Percentiles rank a stretch among this genome's conserved stretches.
These are phyloP conservation scores for Colletotrichum orchidophilum DNA, from an alignment of 2,329 filamentous ascomycete species.

Conservation along the genomic window DNA sequence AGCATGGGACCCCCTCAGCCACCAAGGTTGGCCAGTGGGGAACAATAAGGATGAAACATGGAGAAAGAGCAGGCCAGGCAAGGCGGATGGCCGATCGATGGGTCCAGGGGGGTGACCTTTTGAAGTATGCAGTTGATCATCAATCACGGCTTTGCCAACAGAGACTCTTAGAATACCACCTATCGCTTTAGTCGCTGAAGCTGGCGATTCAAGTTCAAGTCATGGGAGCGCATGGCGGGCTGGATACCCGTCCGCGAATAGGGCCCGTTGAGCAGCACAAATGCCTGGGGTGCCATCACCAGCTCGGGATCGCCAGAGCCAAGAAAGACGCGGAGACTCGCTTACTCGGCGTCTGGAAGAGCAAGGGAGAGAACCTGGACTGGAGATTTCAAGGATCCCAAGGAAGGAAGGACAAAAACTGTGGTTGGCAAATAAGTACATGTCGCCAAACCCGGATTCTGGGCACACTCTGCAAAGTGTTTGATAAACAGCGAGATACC, in stretches of 20 bases:
- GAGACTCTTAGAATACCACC: neutral
- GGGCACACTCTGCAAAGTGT: conserved; percentile 10
- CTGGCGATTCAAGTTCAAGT: neutral
- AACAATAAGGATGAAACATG: conserved; percentile 26
- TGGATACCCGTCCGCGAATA: neutral
- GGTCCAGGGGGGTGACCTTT: conserved; percentile 6
- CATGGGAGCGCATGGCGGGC: neutral
- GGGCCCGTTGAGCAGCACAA: neutral
- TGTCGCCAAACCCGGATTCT: neutral
- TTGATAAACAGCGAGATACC: conserved; percentile 8
- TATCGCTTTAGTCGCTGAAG: neutral
- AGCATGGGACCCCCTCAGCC: neutral
- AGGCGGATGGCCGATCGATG: conserved; percentile 17
- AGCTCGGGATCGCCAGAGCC: conserved; percentile 3
- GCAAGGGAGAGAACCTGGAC: neutral
- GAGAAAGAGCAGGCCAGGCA: conserved; percentile 2
- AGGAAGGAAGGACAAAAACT: neutral
- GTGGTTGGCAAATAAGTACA: neutral
- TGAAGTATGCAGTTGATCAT: neutral
- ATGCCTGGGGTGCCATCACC: neutral
- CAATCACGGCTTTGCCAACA: neutral
- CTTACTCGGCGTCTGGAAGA: neutral
- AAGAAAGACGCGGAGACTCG: neutral
- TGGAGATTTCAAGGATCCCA: neutral
- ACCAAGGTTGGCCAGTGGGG: neutral